Base-by-base conservation (phyloP, 1,284 basidiomycete genomes). In the Malassezia pachydermatis region DNA sequence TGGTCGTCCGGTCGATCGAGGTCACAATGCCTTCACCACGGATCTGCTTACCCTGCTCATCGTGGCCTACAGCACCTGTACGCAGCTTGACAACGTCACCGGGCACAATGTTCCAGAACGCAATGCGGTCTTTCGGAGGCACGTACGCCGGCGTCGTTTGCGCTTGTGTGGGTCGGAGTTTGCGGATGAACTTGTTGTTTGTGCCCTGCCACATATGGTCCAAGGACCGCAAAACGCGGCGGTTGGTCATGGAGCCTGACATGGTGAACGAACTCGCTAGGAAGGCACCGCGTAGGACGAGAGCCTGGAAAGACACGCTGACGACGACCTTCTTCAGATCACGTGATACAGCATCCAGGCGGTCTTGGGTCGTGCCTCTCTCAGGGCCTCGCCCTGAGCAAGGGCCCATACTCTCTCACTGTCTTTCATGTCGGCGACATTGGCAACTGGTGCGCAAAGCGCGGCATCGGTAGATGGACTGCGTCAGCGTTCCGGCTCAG, bases 51-150 rank as follows among this genome's bases (percentile, higher is more conserved):
- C 56, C 50, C 8, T 58, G 55, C 17, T 61, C 52, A 23, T 60
- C 52, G 33, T 58, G 53, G 17, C 55, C 61, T 3, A 60, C 57
- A 14, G 58, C 56, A 13, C 73, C 73, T 23, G 50, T 58, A 47
- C 68, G 53, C 25, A 74, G 58, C 27, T 58, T 58, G 23, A 74
- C 73, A 23, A 64, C 59, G 46, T 74, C 73, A 4, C 67, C 67
- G 2, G 72, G 70, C 2, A 66, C 68, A 47, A 74, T 67, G 60
- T 74, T 72, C 73, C 73, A 74, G 51, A 65, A 73, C 1, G 65
- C 59, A 30, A 74, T 63, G 32, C 73, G 67, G 51, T 74, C 73
- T 57, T 72, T 70, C 32, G 67, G 63, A 46, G 62, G 67, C 40
- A 74, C 73, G 44, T 66, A 73, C 33, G 57, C 54, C 28, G 67